phyloP scores from a whole-genome alignment of 495 filamentous ascomycete genomes.

The Elasticomyces elasticus region DNA sequence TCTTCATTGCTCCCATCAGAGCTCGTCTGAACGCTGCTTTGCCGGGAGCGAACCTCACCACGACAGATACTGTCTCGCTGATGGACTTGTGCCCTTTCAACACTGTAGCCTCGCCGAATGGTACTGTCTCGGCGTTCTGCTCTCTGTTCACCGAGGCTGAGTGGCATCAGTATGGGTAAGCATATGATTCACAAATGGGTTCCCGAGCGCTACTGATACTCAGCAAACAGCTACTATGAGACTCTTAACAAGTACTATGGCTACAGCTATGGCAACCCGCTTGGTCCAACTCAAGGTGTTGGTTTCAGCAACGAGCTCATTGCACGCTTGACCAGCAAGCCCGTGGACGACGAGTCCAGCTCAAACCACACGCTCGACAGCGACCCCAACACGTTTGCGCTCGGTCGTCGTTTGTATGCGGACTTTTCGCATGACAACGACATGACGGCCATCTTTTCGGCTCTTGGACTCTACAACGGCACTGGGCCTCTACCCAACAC shows the following conservation, averaged over 20 bases:
- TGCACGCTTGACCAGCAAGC: slow-evolving; percentile 56
- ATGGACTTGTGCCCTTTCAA: slow-evolving; percentile 85
- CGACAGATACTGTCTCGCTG: slow-evolving; percentile 50
- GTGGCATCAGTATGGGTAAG: slow-evolving; percentile 56
- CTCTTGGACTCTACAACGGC: slow-evolving; percentile 55
- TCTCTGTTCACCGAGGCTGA: slow-evolving; percentile 56
- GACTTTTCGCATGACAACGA: slow-evolving; percentile 88
- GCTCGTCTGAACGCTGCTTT: slow-evolving; percentile 53
- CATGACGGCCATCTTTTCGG: slow-evolving; percentile 61
- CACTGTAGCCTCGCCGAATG: slow-evolving; percentile 48
- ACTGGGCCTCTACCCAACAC: slow-evolving; percentile 37
- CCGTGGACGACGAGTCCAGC: slow-evolving; percentile 57
- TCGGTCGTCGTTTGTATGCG: slow-evolving; percentile 56
- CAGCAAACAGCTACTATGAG: slow-evolving; percentile 38
- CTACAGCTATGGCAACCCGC: slow-evolving; percentile 60
- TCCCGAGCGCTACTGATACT: neutral
- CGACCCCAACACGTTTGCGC: slow-evolving; percentile 53
- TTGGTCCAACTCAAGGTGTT: slow-evolving; percentile 72
- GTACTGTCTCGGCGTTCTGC: slow-evolving; percentile 55
- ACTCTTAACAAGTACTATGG: slow-evolving; percentile 72
- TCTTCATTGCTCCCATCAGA: slow-evolving; percentile 53
- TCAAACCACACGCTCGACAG: slow-evolving; percentile 65
- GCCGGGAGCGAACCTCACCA: slow-evolving; percentile 48
- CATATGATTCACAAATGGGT: slow-evolving; percentile 34
- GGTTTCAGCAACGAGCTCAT: slow-evolving; percentile 79